Percentiles rank a stretch among this genome's conserved stretches.
Conservation (phyloP, 805 yeast species). For the Dipodascus geniculatus region DNA sequence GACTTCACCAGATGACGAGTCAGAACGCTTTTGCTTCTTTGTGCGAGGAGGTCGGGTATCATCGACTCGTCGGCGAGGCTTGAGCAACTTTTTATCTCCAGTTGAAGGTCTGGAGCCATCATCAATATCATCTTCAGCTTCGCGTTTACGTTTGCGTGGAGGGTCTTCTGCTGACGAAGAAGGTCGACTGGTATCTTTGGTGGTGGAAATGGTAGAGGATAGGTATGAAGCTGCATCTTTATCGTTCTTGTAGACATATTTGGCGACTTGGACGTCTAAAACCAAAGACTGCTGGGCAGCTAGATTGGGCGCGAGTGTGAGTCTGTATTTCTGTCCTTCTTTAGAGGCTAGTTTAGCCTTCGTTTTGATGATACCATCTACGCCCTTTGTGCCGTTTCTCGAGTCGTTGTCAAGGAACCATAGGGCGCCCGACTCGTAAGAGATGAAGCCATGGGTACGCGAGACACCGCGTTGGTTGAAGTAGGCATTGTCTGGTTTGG, state of each 20-base stretch:
- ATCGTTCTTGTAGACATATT: background rate
- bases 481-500: background rate
- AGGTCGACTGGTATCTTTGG: background rate
- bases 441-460: background rate
- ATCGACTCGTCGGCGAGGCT: background rate
- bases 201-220: no score
- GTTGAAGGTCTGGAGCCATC: background rate
- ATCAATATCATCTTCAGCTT: conserved; percentile 6
- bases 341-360: conserved; percentile 95
- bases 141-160: conserved; percentile 7
- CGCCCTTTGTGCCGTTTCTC: conserved; percentile 36
- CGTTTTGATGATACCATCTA: conserved; percentile 90
- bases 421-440: background rate
- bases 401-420: background rate
- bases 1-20: background rate
- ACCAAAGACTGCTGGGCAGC: background rate
- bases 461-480: background rate
- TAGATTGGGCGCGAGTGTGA: background rate
- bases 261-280: background rate
- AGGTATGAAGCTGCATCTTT: background rate
- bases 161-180: background rate
- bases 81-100: background rate
- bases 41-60: background rate
- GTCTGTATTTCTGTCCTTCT: conserved; percentile 29
- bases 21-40: background rate